Conservation (phyloP, 2,329 filamentous ascomycete genomes). For the Exophiala sideris region DNA sequence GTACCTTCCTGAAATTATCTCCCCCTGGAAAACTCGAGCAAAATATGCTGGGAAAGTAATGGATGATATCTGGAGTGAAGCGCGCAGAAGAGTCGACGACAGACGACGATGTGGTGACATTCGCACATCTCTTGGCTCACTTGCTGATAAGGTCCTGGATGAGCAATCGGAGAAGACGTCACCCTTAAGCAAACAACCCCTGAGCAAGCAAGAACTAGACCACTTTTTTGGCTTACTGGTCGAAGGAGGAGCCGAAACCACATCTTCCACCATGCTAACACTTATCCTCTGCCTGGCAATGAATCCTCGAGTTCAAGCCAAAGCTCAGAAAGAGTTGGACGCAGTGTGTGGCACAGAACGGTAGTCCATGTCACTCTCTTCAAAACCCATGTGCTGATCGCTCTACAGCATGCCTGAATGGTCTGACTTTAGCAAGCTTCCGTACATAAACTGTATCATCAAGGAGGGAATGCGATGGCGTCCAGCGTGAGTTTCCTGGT, state of each 20-base stretch:
- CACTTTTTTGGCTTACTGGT: conserved; percentile 23
- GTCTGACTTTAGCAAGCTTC: conserved; percentile 31
- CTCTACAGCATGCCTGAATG: conserved; percentile 29
- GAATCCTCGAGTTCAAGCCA: conserved; percentile 12
- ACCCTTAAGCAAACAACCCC: not conserved
- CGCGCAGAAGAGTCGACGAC: conserved; percentile 29
- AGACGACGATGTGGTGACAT: conserved; percentile 33
- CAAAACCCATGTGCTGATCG: no score
- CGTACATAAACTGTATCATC: conserved; percentile 32
- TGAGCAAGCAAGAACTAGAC: conserved; percentile 10
- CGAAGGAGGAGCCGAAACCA: conserved; percentile 15
- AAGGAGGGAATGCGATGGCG: conserved; percentile 37
- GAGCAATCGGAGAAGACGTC: conserved; percentile 7
- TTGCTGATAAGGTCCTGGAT: conserved; percentile 38
- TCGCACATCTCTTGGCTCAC: no score
- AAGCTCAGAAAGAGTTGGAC: conserved; percentile 35
- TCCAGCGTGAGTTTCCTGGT: conserved; percentile 24
- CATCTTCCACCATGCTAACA: conserved; percentile 26
- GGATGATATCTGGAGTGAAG: conserved; percentile 38
- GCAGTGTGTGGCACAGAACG: conserved; percentile 30
- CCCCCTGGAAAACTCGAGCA: conserved; percentile 36
- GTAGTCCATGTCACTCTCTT: no score
- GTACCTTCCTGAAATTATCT: conserved; percentile 38
- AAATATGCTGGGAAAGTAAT: conserved; percentile 37
- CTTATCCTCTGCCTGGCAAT: conserved; percentile 32